Percentiles rank a stretch among this genome's conserved stretches.
phyloP scores from a whole-genome alignment of 495 filamentous ascomycete genomes.

The Penicillium cataractarum region DNA sequence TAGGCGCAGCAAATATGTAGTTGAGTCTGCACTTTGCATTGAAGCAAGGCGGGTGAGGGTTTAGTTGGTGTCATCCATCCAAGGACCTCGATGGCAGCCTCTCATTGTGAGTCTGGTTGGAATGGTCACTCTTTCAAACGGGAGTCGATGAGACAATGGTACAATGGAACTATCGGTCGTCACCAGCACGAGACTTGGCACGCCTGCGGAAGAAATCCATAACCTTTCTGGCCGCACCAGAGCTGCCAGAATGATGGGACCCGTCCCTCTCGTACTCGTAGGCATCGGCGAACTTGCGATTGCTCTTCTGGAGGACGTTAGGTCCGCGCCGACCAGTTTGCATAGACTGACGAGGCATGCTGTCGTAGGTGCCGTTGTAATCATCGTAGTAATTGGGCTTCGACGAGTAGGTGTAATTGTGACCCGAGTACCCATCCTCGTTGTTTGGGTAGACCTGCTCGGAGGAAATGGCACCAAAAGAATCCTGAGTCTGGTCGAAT shows the following conservation, averaged over 20 bases:
- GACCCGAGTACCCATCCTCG: slow-evolving; percentile 43
- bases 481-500: slow-evolving; percentile 35
- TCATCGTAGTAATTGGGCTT: slow-evolving; percentile 54
- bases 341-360: slow-evolving; percentile 44
- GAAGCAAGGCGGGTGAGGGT: slow-evolving; percentile 19
- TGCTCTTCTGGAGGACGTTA: slow-evolving; percentile 76
- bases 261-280: slow-evolving; percentile 75
- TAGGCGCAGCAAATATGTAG: slow-evolving; percentile 19
- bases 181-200: slow-evolving; percentile 72
- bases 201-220: slow-evolving; percentile 97
- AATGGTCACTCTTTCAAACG: slow-evolving; percentile 13
- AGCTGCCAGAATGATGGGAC: slow-evolving; percentile 75
- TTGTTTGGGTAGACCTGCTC: slow-evolving; percentile 42
- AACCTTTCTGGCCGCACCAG: slow-evolving; percentile 82
- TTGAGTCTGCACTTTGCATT: slow-evolving; percentile 30
- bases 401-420: slow-evolving; percentile 42
- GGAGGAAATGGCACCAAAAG: slow-evolving; percentile 36
- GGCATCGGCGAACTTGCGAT: slow-evolving; percentile 85
- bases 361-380: slow-evolving; percentile 42
- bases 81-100: slow-evolving; percentile 17
- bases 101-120: slow-evolving; percentile 14
- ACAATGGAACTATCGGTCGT: slow-evolving; percentile 45
- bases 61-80: slow-evolving; percentile 21
- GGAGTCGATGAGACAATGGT: not conserved
- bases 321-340: slow-evolving; percentile 50